Conservation (phyloP, 2,329 filamentous ascomycete genomes). For the Fusarium miscanthi region DNA sequence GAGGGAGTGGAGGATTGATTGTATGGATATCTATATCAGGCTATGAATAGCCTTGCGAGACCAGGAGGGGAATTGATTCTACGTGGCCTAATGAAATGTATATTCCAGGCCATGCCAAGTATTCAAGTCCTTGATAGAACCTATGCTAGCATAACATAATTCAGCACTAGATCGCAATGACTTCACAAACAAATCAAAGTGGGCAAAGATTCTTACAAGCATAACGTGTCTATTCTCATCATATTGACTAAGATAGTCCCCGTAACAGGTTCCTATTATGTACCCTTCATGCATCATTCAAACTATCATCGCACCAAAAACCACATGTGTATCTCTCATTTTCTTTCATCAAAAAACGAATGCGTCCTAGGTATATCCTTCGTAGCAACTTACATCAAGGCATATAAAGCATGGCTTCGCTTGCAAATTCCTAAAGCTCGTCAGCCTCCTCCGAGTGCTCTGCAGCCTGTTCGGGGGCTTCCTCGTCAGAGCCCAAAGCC, state of each 20-base stretch:
- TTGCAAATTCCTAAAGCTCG: slow-evolving; percentile 29
- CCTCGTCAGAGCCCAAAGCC: slow-evolving; percentile 1
- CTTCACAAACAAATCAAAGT: neutral
- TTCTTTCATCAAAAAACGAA: slow-evolving; percentile 42
- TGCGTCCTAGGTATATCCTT: slow-evolving; percentile 45
- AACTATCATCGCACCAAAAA: slow-evolving; percentile 33
- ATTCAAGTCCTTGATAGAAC: neutral
- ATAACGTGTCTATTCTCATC: slow-evolving; percentile 37
- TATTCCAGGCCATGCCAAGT: slow-evolving; percentile 3
- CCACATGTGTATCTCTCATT: slow-evolving; percentile 25
- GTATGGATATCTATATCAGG: slow-evolving; percentile 87
- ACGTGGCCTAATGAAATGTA: slow-evolving; percentile 14
- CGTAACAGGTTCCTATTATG: slow-evolving; percentile 33
- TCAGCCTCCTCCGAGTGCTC: slow-evolving; percentile 16
- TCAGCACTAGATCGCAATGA: slow-evolving; percentile 5
- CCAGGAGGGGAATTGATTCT: neutral
- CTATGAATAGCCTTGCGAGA: slow-evolving; percentile 59
- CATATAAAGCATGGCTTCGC: slow-evolving; percentile 36
- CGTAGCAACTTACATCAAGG: slow-evolving; percentile 43
- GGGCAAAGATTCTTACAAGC: neutral
- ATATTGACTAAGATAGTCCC: slow-evolving; percentile 17
- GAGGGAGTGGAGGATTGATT: slow-evolving; percentile 91
- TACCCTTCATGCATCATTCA: slow-evolving; percentile 40
- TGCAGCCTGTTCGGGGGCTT: neutral
- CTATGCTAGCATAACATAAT: neutral